A percentile compares a stretch with the other conserved stretches of the same genome.
Conservation (phyloP, 2,329 filamentous ascomycete genomes). For the Phoma sp. region DNA sequence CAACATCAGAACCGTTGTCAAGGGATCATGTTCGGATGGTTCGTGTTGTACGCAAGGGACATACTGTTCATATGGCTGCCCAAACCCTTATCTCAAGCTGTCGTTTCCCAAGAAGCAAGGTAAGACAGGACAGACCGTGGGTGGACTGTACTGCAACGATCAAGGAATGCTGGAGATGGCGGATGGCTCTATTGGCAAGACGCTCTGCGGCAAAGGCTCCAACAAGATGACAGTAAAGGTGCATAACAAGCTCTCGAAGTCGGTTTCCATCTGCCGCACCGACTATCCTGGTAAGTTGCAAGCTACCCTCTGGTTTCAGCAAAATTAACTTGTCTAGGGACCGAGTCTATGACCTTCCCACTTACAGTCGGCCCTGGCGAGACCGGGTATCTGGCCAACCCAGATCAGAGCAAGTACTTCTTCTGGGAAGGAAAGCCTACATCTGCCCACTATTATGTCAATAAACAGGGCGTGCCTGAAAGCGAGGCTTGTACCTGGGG, state of each 20-base stretch:
- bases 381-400: conserved; percentile 73
- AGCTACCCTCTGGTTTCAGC: too few species aligned
- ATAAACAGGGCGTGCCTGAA: conserved; percentile 73
- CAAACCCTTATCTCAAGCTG: conserved; percentile 87
- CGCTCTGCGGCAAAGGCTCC: conserved; percentile 76
- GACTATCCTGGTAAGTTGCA: conserved; percentile 81
- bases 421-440: conserved; percentile 75
- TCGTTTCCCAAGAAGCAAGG: conserved; percentile 88
- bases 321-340: conserved; percentile 53
- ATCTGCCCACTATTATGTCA: conserved; percentile 96
- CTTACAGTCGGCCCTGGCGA: conserved; percentile 67
- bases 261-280: conserved; percentile 85
- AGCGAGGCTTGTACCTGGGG: conserved; percentile 80
- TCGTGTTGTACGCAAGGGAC: conserved; percentile 64
- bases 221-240: conserved; percentile 70
- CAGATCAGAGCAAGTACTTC: conserved; percentile 76
- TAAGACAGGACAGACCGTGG: conserved; percentile 79
- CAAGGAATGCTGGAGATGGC: conserved; percentile 79
- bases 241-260: conserved; percentile 72
- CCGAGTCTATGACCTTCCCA: conserved; percentile 85
- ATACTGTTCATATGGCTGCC: conserved; percentile 94
- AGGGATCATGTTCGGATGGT: conserved; percentile 62
- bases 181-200: conserved; percentile 59
- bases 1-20: conserved; percentile 70
- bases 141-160: conserved; percentile 81